phyloP scores from a whole-genome alignment of 495 filamentous ascomycete genomes.

The Halenospora varia region DNA sequence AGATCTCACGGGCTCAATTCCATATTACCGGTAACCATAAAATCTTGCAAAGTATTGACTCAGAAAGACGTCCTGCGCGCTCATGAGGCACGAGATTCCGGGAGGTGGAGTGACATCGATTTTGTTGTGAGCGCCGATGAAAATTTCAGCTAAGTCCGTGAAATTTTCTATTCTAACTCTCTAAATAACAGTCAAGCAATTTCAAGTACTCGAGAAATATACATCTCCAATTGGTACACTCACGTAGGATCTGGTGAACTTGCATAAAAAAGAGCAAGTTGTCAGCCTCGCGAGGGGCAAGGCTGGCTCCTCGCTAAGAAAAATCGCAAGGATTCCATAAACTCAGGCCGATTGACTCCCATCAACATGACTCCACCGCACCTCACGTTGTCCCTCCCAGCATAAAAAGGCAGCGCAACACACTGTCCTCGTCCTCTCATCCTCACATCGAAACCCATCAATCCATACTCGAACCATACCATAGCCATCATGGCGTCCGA shows the following conservation, averaged over 20 bases:
- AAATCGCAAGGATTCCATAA: slow-evolving; percentile 2
- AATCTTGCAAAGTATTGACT: no score
- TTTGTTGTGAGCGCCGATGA: no score
- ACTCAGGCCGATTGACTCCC: slow-evolving; percentile 13
- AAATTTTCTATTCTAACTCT: no score
- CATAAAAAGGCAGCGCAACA: neutral
- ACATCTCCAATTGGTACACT: no score
- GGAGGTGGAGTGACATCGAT: neutral
- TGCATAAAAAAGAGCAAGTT: no score
- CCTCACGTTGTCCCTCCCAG: slow-evolving; percentile 2
- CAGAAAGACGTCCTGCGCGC: no score
- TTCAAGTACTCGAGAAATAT: no score
- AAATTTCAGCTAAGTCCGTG: no score
- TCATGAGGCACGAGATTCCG: neutral
- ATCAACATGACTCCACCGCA: slow-evolving; percentile 13
- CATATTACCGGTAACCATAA: no score
- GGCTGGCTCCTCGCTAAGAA: slow-evolving; percentile 19
- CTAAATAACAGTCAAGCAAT: no score
- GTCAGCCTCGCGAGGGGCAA: slow-evolving; percentile 22
- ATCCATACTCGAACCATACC: neutral
- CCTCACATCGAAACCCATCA: neutral
- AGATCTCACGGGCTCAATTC: no score
- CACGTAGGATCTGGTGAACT: no score
- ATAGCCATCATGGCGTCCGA: slow-evolving; percentile 19
- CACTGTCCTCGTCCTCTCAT: neutral